These are phyloP conservation scores for Musa balbisiana DNA, from an alignment of 202 grass and related monocot genomes.

Conservation along the genomic window DNA sequence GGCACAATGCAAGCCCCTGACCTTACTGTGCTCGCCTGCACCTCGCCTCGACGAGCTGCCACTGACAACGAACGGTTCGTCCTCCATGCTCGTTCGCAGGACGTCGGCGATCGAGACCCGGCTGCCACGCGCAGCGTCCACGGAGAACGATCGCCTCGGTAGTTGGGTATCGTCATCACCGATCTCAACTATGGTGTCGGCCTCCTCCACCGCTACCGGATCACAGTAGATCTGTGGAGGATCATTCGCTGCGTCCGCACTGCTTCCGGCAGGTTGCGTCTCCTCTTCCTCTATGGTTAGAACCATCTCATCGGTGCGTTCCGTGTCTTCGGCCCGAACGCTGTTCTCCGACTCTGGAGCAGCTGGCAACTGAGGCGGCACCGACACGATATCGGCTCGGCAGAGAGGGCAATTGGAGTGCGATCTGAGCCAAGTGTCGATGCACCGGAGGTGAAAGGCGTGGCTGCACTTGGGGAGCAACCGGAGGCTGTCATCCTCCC, in stretches of 20 bases:
- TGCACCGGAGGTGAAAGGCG: slow-evolving; percentile 20
- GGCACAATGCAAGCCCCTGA: slow-evolving; percentile 24
- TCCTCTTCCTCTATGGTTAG: slow-evolving; percentile 40
- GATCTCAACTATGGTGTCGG: slow-evolving; percentile 17
- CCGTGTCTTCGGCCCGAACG: slow-evolving; percentile 8
- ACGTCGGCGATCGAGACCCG: slow-evolving; percentile 16
- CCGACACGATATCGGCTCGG: slow-evolving; percentile 61
- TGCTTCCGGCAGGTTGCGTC: slow-evolving; percentile 13
- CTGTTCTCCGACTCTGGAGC: slow-evolving; percentile 17
- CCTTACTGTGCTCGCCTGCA: not conserved
- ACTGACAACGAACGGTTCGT: not conserved
- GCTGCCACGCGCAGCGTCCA: not conserved
- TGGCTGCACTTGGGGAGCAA: slow-evolving; percentile 18
- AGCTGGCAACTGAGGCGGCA: slow-evolving; percentile 19
- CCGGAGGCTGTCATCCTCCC: slow-evolving; percentile 51
- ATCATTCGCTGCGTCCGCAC: not conserved
- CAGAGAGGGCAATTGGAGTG: slow-evolving; percentile 86
- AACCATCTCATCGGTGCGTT: slow-evolving; percentile 25
- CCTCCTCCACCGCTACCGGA: slow-evolving; percentile 22
- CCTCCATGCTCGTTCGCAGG: slow-evolving; percentile 11
- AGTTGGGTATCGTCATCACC: slow-evolving; percentile 10
- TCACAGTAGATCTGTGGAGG: not conserved
- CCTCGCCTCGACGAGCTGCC: not conserved
- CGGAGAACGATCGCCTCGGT: not conserved
- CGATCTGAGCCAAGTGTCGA: slow-evolving; percentile 16